Conservation (phyloP, 106 monocot species). For the Triglochin maritima region DNA sequence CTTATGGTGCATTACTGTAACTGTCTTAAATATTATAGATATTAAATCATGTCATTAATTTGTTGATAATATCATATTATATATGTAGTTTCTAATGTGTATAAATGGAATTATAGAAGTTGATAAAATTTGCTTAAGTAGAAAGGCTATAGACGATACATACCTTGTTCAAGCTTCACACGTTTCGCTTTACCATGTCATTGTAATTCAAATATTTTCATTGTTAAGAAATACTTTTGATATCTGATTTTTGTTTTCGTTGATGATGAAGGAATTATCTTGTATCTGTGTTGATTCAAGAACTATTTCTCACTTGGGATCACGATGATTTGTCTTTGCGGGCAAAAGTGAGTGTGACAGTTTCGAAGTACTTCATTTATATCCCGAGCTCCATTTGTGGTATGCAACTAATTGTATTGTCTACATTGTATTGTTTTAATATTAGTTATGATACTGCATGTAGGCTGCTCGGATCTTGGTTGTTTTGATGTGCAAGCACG, state of each 20-base stretch:
- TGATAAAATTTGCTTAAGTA: too few relatives aligned
- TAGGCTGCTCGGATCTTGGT: conserved; percentile 98
- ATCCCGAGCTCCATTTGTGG: not conserved
- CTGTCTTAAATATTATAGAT: too few relatives aligned
- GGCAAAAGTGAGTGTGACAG: conserved; percentile 54
- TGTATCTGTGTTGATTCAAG: conserved; percentile 92
- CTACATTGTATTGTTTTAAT: not conserved
- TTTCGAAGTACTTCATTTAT: not conserved
- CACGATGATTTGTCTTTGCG: conserved; percentile 90
- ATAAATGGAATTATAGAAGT: too few relatives aligned
- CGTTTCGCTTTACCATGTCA: too few relatives aligned
- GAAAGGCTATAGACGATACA: too few relatives aligned
- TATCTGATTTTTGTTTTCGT: not conserved
- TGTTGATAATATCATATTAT: too few relatives aligned
- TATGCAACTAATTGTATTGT: too few relatives aligned
- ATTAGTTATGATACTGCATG: conserved; percentile 1
- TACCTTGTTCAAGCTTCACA: too few relatives aligned
- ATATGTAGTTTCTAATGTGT: too few relatives aligned
- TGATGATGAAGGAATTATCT: conserved; percentile 77
- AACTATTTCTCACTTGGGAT: conserved; percentile 94
- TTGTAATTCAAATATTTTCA: too few relatives aligned
- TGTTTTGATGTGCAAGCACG: conserved; percentile 96
- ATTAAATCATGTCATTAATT: too few relatives aligned
- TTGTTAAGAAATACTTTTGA: not conserved
- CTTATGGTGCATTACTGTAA: too few relatives aligned